phyloP scores from a whole-genome alignment of 768 basidiomycete genomes.

The Mycena vulgaris region DNA sequence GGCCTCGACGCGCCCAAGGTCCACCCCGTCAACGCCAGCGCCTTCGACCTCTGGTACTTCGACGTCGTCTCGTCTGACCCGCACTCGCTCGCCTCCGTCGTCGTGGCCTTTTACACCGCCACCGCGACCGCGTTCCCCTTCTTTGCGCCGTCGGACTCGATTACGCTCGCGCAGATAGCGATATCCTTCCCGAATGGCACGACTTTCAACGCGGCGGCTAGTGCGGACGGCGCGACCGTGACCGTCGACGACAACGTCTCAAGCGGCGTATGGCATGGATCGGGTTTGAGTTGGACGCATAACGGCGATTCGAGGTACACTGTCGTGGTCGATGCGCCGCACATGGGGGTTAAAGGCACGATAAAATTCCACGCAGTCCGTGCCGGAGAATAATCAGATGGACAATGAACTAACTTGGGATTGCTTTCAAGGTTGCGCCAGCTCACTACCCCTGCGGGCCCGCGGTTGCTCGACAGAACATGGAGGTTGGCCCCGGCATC shows the following conservation, averaged over 20 bases:
- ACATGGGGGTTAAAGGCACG: slow-evolving; percentile 26
- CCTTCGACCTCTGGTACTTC: slow-evolving; percentile 41
- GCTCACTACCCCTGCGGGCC: slow-evolving; percentile 36
- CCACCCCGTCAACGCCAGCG: slow-evolving; percentile 31
- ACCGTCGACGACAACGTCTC: slow-evolving; percentile 12
- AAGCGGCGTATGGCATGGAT: slow-evolving; percentile 34
- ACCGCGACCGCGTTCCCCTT: slow-evolving; percentile 28
- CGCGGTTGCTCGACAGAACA: slow-evolving; percentile 7
- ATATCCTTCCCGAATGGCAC: slow-evolving; percentile 30
- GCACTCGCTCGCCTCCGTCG: slow-evolving; percentile 27
- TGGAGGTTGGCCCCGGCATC: slow-evolving; percentile 30
- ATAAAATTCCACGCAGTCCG: slow-evolving; percentile 26
- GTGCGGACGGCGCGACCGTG: slow-evolving; percentile 31
- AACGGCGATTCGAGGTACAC: slow-evolving; percentile 6
- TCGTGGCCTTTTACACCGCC: slow-evolving; percentile 35
- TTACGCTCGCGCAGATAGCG: slow-evolving; percentile 2
- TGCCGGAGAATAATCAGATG: neutral
- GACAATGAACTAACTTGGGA: neutral
- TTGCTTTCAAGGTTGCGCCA: slow-evolving; percentile 17
- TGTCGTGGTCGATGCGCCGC: slow-evolving; percentile 30
- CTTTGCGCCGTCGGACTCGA: neutral
- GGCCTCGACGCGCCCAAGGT: slow-evolving; percentile 35
- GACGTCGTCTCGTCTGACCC: slow-evolving; percentile 38
- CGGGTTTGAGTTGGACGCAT: slow-evolving; percentile 34
- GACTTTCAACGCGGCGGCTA: neutral